Conservation (phyloP, 1,284 basidiomycete species). For the Fomitopsis pinicola region DNA sequence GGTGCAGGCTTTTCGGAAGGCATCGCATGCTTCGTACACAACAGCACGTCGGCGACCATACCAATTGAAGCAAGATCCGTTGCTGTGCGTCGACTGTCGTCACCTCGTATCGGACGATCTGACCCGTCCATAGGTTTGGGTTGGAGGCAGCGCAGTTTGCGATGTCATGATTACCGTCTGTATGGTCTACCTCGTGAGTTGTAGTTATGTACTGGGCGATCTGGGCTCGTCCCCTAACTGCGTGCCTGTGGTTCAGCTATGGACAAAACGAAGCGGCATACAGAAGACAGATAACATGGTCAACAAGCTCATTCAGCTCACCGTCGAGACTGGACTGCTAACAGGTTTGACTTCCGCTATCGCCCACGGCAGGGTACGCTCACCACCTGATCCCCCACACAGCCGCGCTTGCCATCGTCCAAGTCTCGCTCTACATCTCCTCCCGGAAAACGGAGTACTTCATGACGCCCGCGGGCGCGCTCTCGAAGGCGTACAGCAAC, state of each 20-base stretch:
- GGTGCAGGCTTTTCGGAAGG: neutral
- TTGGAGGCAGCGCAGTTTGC: conserved; percentile 1
- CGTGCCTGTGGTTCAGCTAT: neutral
- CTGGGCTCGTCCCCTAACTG: neutral
- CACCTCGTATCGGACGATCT: neutral
- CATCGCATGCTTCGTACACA: neutral
- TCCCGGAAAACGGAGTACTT: neutral
- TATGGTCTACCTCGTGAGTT: conserved; percentile 2
- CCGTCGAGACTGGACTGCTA: neutral
- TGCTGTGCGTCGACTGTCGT: neutral
- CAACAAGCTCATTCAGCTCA: conserved; percentile 1
- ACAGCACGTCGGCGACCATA: neutral
- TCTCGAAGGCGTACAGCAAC: conserved; percentile 5
- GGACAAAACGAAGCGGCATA: neutral
- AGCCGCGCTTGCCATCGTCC: conserved; percentile 1
- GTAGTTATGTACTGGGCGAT: neutral
- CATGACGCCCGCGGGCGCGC: neutral
- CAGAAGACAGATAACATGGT: neutral
- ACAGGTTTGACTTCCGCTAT: neutral
- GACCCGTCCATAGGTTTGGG: neutral
- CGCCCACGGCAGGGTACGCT: neutral
- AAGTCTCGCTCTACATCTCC: neutral
- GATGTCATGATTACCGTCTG: conserved; percentile 1
- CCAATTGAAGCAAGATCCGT: neutral
- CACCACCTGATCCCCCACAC: too few relatives aligned